Conservation (phyloP, 2,329 filamentous ascomycete genomes). For the Apiospora kogelbergensis region DNA sequence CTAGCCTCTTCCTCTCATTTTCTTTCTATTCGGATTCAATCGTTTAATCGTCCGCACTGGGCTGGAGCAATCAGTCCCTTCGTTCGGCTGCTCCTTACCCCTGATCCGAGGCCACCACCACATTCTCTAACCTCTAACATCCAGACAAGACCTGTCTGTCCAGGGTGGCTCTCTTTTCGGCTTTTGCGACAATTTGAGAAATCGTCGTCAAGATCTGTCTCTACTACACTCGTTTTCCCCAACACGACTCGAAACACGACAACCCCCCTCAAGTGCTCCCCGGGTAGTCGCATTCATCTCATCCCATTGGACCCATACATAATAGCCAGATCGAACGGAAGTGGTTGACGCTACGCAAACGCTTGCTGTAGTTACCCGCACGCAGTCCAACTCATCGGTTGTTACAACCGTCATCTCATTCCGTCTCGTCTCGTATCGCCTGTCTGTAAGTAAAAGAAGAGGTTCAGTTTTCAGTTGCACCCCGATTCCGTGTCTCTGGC, state of each 20-base stretch:
- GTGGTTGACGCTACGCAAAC: neutral
- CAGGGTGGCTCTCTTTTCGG: conserved; percentile 15
- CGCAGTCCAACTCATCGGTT: neutral
- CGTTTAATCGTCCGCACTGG: neutral
- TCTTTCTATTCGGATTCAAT: conserved; percentile 21
- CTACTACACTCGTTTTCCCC: conserved; percentile 24
- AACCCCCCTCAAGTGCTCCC: neutral
- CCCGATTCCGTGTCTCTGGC: neutral
- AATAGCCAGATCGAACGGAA: neutral
- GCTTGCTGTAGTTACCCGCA: conserved; percentile 7
- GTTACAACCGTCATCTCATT: neutral
- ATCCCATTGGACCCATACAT: conserved; percentile 1
- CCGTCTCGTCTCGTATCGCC: neutral
- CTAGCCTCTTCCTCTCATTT: conserved; percentile 21
- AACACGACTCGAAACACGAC: conserved; percentile 15
- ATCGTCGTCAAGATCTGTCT: conserved; percentile 11
- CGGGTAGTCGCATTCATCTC: neutral
- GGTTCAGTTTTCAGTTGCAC: neutral
- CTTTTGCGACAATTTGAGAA: conserved; percentile 13
- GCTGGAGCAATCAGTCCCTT: conserved; percentile 21
- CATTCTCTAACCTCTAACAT: conserved; percentile 30
- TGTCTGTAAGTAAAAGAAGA: neutral
- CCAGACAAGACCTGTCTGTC: conserved; percentile 17
- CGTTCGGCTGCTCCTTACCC: conserved; percentile 20
- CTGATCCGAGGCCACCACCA: conserved; percentile 30